These are phyloP conservation scores for Fusarium sp. DNA, from an alignment of 2,329 filamentous ascomycete species.

Conservation along the genomic window DNA sequence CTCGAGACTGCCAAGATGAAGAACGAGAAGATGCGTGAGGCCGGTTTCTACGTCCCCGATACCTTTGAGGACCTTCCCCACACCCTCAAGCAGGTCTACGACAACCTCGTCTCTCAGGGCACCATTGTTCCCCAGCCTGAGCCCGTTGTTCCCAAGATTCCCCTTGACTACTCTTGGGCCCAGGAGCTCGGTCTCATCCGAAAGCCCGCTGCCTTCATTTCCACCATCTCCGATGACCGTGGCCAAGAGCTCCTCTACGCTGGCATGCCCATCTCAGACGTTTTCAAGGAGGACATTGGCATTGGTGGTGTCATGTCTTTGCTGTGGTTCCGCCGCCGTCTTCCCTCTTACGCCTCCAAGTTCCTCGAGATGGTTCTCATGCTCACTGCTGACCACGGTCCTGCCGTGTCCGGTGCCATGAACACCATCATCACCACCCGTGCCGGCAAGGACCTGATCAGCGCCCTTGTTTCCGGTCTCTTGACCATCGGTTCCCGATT, in stretches of 20 bases:
- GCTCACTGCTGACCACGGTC: conserved; percentile 99
- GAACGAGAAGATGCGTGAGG: conserved; percentile 97
- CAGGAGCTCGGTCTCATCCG: conserved; percentile 99
- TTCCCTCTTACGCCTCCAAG: conserved; percentile 95
- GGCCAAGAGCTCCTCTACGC: conserved; percentile 98
- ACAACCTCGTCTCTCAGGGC: conserved; percentile 85
- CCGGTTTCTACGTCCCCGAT: conserved; percentile 91
- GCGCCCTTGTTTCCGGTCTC: conserved; percentile 92
- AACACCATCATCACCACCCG: conserved; percentile 99
- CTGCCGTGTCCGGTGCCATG: conserved; percentile 99
- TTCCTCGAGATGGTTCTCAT: conserved; percentile 99
- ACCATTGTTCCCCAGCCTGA: conserved; percentile 87
- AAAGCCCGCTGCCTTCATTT: conserved; percentile 99
- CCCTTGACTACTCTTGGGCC: conserved; percentile 99
- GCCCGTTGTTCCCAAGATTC: conserved; percentile 97
- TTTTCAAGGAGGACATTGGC: conserved; percentile 98
- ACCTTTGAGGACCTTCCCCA: conserved; percentile 96
- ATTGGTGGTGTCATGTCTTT: conserved; percentile 99
- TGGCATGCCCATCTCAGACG: conserved; percentile 99
- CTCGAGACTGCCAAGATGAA: conserved; percentile 96
- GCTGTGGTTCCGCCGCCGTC: conserved; percentile 98
- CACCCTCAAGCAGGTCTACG: conserved; percentile 82
- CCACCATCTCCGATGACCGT: conserved; percentile 99
- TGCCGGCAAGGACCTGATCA: conserved; percentile 99
- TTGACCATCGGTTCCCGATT: conserved; percentile 98